Evolutionary conservation across 768 basidiomycete species (phyloP), one percentile per base, ranked within the genome.

Genomic region (Suillus spraguei): DNA sequence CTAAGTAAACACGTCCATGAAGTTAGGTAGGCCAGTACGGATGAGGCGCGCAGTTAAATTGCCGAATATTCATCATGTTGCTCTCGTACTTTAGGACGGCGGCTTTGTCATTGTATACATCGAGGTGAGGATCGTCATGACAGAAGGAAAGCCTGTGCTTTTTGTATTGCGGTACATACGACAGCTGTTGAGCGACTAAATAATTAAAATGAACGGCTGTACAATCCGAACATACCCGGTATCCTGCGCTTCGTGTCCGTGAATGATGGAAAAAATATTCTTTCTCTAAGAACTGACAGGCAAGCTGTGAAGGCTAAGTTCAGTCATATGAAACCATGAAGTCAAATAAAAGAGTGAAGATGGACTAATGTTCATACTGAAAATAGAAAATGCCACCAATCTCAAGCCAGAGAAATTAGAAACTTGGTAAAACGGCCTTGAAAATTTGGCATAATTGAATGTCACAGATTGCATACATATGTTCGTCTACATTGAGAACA

Each of bases 1-100:
- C 97, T 97, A 99, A 0, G 97, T 97, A 74, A 99, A 99, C 35
- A 96, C 95, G 70, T 99, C 97, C 97, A 99, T 98, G 71, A 99
- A 99, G 77, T 99, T 99, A 5, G 97, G 97, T 60, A 99, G 80
- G n/a, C 97, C 97, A 99, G 74, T 98, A 99, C 9, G 90, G 90
- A 70, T 97, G 96, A 14, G 95, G 95, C 2, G 91, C 92, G 75
- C 92, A 95, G 78, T 98, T 97, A 81, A 97, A 99, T 73, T 98
- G 97, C 52, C 95, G 87, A 70, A 98, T 97, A 76, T 97, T 98
- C 89, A 98, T 92, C 61, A 96, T 95, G 72, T 99, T 99, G 75
- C 92, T 95, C 79, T 99, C 97, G 72, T 99, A 99, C 79, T 98
- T 99, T 72, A 99, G 86, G 24, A 99, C 96, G 0, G 97, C 97